Percentiles rank a stretch among this genome's conserved stretches.
Conservation (phyloP, 768 basidiomycete species). For the Phanerodontia chrysosporium region DNA sequence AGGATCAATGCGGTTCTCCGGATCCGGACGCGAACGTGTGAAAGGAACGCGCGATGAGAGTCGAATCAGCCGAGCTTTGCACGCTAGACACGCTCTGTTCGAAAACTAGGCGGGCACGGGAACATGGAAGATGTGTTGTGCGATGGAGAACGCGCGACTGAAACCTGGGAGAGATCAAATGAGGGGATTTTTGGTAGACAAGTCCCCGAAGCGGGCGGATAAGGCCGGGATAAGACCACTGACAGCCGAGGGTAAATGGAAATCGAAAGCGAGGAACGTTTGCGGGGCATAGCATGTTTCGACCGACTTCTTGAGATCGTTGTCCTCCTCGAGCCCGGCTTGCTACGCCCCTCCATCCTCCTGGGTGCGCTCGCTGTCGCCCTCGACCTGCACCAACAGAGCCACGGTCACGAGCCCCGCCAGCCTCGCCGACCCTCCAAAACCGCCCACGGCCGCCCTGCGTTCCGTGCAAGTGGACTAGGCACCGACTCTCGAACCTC, state of each 20-base stretch:
- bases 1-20: neutral
- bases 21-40: neutral
- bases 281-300: slow-evolving; percentile 4
- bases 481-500: neutral
- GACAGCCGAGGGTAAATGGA: neutral
- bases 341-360: slow-evolving; percentile 8
- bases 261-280: slow-evolving; percentile 5
- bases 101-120: neutral
- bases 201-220: neutral
- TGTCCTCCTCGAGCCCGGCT: slow-evolving; percentile 10
- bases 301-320: slow-evolving; percentile 5
- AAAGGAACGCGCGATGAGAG: neutral
- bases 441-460: neutral
- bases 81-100: neutral
- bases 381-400: neutral
- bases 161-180: neutral
- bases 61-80: neutral
- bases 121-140: neutral
- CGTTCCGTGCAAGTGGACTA: neutral
- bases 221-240: slow-evolving; percentile 3
- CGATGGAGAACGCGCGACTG: neutral
- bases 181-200: neutral
- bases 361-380: neutral
- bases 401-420: neutral
- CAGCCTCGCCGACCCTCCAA: neutral